A percentile compares a stretch with the other conserved stretches of the same genome.
phyloP scores from a whole-genome alignment of 176 grass and related monocot genomes.

The sorghum (Sorghum bicolor) region Sorghum_bicolor_NCBIv3 NC_012876.2:30418001-30418500 shows the following conservation, averaged over 20 bases:
- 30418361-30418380: not conserved
- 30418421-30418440: conserved; percentile 88
- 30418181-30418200: not conserved
- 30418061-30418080: not conserved
- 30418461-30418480: conserved; percentile 72
- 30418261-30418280: not conserved
- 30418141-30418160: not conserved
- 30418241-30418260: not conserved
- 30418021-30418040: not conserved
- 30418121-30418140: conserved; percentile 7
- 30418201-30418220: not conserved
- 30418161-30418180: not conserved
- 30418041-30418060: not conserved
- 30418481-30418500: conserved; percentile 86
- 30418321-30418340: not conserved
- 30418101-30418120: not conserved
- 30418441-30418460: conserved; percentile 95
- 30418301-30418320: not conserved
- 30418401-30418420: conserved; percentile 75
- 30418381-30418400: conserved; percentile 26
- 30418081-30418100: not conserved
- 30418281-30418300: not conserved
- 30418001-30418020: not conserved
- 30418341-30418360: conserved; percentile 6
- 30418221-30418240: not conserved